Evolutionary conservation across 495 filamentous ascomycete genomes (phyloP), one percentile per base, ranked within the genome.

Genomic region (Hypoxylon fuscum): DNA sequence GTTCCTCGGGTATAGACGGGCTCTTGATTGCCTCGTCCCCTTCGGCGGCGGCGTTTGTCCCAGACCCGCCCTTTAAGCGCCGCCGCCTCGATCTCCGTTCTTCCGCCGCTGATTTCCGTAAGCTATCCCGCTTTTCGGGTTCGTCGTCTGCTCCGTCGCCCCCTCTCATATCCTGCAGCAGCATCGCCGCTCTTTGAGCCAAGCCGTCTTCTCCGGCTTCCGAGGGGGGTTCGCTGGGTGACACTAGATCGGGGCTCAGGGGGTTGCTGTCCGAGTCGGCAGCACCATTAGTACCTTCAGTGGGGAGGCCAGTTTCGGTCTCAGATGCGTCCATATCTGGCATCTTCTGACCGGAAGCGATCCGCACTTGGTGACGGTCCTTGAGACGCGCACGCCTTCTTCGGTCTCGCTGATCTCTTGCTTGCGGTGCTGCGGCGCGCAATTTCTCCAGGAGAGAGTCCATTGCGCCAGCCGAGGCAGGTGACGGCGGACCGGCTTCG

Each of bases 391-490:
- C 93, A 64, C 95, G 84, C 45, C 94, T 87, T 57, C 95, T 87
- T 56, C 92, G 83, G 71, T 97, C 95, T 62, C 95, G 82, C 69
- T 93, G 88, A 72, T 96, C 92, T 55, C 90, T 80, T 5, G 92
- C 84, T 76, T 96, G 90, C 21, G 95, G 96, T 27, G 92, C 93
- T 2, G 95, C 95, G 32, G 93, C 92, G 48, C 95, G 90, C 48
- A 98, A 79, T 76, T 97, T 98, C 85, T 97, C 90, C 32, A 98
- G 84, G n/a, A 98, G 81, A 11, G 87, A 89, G 77, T 98, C 95
- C 92, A 98, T 98, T 31, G 94, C 96, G 38, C 95, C 96, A 40
- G 91, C 89, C 27, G 87, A 84, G 27, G 82, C 84, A n/a, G 94
- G 90, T 8, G 90, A 89, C 15, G 82, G 77, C 1, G 87, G 85